Percentiles rank a stretch among this genome's conserved stretches.
Conservation (phyloP, 306 rosid species). For the Corylus heterophylla region DNA sequence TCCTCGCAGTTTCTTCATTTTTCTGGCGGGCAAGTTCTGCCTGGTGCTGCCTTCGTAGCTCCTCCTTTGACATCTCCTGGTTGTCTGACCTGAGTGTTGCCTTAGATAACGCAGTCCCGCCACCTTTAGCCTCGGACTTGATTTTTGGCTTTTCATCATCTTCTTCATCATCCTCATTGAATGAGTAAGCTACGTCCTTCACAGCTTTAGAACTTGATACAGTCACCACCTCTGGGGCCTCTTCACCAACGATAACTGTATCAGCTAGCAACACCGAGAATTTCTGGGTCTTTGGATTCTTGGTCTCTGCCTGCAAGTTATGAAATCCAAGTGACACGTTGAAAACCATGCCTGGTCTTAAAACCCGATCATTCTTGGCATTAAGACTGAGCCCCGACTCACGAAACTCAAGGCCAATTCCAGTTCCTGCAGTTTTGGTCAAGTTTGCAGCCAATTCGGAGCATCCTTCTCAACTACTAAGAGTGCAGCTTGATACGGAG, state of each 20-base stretch:
- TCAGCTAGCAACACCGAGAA: slow-evolving; percentile 89
- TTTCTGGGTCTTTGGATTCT: slow-evolving; percentile 47
- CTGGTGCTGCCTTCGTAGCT: slow-evolving; percentile 94
- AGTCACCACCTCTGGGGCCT: slow-evolving; percentile 69
- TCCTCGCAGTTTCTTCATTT: slow-evolving; percentile 93
- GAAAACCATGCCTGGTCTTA: slow-evolving; percentile 84
- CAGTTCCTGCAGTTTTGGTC: slow-evolving; percentile 90
- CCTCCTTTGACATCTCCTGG: slow-evolving; percentile 89
- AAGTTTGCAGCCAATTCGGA: slow-evolving; percentile 68
- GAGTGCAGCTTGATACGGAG: slow-evolving; percentile 75
- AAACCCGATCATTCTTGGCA: slow-evolving; percentile 69
- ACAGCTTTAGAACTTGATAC: slow-evolving; percentile 67
- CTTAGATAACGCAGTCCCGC: slow-evolving; percentile 60
- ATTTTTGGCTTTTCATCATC: slow-evolving; percentile 44
- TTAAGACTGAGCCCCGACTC: slow-evolving; percentile 87
- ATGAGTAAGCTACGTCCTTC: slow-evolving; percentile 85
- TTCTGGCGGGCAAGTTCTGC: slow-evolving; percentile 98
- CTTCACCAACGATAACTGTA: slow-evolving; percentile 64
- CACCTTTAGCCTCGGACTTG: slow-evolving; percentile 41
- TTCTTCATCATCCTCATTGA: slow-evolving; percentile 81
- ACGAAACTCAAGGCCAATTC: slow-evolving; percentile 92
- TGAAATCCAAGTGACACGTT: slow-evolving; percentile 90
- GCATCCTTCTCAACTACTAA: slow-evolving; percentile 80
- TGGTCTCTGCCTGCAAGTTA: slow-evolving; percentile 55
- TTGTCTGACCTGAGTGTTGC: slow-evolving; percentile 88